Conservation (phyloP, 2,329 filamentous ascomycete genomes). For the Arachnomyces sp. region DNA sequence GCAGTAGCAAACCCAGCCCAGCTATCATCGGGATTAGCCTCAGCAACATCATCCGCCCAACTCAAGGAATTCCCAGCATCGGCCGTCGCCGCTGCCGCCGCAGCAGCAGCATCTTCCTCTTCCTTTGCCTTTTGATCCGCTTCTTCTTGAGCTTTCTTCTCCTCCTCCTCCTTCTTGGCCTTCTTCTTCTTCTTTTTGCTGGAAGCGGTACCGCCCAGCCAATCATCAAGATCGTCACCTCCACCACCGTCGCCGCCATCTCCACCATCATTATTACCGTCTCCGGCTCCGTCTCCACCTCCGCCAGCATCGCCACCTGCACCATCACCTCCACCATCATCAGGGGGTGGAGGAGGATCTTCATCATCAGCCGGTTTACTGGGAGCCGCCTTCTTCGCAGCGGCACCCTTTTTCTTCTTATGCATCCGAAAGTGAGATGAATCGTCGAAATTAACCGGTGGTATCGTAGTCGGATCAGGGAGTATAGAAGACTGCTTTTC, state of each 20-base stretch:
- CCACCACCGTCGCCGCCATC: slow-evolving; percentile 4
- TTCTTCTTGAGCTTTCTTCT: not conserved
- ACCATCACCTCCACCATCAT: slow-evolving; percentile 4
- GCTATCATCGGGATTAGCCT: slow-evolving; percentile 42
- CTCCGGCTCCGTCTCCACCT: not conserved
- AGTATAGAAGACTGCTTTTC: not conserved
- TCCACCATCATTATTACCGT: slow-evolving; percentile 1
- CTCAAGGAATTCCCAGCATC: slow-evolving; percentile 28
- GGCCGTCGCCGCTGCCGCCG: slow-evolving; percentile 17
- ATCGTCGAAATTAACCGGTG: slow-evolving; percentile 10
- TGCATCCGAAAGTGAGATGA: slow-evolving; percentile 9
- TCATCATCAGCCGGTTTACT: slow-evolving; percentile 3
- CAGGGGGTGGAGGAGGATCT: slow-evolving; percentile 5
- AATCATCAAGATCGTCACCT: slow-evolving; percentile 8
- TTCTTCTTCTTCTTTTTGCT: slow-evolving; percentile 15
- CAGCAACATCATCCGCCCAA: slow-evolving; percentile 37
- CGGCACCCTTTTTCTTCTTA: slow-evolving; percentile 9
- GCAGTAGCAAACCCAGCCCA: slow-evolving; percentile 45
- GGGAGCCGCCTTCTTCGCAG: slow-evolving; percentile 2
- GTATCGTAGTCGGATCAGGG: not conserved
- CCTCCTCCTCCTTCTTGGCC: slow-evolving; percentile 8
- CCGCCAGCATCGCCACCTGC: slow-evolving; percentile 7
- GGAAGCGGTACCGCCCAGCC: slow-evolving; percentile 3
- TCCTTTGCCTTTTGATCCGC: not conserved
- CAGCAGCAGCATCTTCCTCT: slow-evolving; percentile 16